Evolutionary conservation across 2,329 filamentous ascomycete species (phyloP), one percentile per base, ranked within the genome.

Genomic region (Hypoxylon sp.): DNA sequence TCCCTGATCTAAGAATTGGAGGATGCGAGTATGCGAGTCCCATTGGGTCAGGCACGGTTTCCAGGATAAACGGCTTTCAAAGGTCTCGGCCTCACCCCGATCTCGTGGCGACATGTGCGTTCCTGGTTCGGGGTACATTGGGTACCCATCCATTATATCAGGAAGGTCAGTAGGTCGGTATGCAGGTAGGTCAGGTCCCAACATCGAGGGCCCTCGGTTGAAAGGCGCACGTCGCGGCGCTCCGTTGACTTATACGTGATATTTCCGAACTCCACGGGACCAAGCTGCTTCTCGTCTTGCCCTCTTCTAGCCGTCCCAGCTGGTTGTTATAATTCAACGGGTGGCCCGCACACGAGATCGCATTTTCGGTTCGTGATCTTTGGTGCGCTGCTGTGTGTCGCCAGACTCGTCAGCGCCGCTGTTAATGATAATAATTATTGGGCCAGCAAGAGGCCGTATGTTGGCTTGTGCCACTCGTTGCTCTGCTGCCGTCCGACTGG

Each of bases 101-200:
- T 65, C 65, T 62, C 58, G 65, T 68, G 65, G 65, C 62, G 59
- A 63, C 25, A 48, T 43, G n/a, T 56, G 19, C 51, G 53, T 59
- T 47, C 60, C 53, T 45, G 53, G 57, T 39, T 37, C 55, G 11
- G 46, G 21, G 34, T 59, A 56, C 25, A 25, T 45, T 58, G 50
- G 25, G 46, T 30, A n/a, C 60, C 56, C 50, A 62, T 54, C 16
- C 54, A 56, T 64, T 66, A 34, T 61, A 61, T 69, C 61, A 48
- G 68, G 70, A 71, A 71, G 70, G 69, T 70, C 61, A 61, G 30
- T 71, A 47, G 54, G 37, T 30, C 29, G 32, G 54, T 56, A 57
- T 68, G 61, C 61, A 63, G 56, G 43, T 52, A 61, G 23, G 65
- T 59, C 61, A 64, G 47, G 65, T 45, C 29, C 45, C 50, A 25